phyloP scores from a whole-genome alignment of 2,329 filamentous ascomycete genomes.

The Tolypocladium cylindrosporum region DNA sequence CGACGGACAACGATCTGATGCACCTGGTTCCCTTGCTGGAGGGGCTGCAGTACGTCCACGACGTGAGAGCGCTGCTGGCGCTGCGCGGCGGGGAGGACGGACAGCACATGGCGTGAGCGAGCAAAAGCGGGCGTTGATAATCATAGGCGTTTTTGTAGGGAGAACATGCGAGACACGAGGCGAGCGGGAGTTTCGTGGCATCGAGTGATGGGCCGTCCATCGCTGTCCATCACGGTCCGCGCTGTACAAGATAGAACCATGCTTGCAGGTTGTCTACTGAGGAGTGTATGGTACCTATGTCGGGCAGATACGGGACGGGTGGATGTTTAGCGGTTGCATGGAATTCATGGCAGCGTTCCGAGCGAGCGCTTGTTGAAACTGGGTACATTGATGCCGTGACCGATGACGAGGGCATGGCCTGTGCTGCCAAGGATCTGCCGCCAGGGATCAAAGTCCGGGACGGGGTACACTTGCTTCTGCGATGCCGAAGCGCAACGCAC shows the following conservation, averaged over 20 bases:
- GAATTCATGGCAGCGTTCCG: not conserved
- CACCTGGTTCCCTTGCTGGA: conserved; percentile 89
- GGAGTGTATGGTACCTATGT: not conserved
- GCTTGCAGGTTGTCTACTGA: not conserved
- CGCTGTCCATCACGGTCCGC: not conserved
- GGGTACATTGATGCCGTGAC: not conserved
- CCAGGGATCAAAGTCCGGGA: not conserved
- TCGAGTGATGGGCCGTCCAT: not conserved
- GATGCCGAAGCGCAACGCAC: not conserved
- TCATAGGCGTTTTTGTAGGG: not conserved
- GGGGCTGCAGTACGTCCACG: conserved; percentile 90
- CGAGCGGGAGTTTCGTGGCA: not conserved
- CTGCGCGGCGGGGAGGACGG: conserved; percentile 77
- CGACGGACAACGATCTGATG: conserved; percentile 89
- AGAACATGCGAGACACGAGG: not conserved
- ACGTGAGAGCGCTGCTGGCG: conserved; percentile 83
- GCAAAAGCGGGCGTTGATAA: not conserved
- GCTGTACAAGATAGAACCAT: not conserved
- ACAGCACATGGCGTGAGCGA: conserved; percentile 39
- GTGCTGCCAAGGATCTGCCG: not conserved
- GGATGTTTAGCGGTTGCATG: not conserved
- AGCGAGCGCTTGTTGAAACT: not conserved
- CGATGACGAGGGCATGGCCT: not conserved
- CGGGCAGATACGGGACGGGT: not conserved
- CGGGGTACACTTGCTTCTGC: not conserved